These are phyloP conservation scores for Thalassiosira ordinaria DNA, from an alignment of 352 stramenopile genomes.

Conservation along the genomic window DNA sequence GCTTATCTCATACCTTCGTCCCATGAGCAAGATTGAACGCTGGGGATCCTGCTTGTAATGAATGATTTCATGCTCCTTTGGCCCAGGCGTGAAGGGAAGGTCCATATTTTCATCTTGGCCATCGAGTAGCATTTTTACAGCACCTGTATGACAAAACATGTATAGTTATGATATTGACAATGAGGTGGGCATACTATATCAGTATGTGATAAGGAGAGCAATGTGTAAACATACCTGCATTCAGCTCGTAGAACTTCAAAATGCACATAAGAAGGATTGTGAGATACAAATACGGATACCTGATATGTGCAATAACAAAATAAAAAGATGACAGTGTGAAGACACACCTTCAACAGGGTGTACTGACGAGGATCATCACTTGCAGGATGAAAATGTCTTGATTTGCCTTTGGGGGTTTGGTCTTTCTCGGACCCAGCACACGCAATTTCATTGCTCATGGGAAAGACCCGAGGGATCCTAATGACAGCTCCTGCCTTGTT, in stretches of 20 bases:
- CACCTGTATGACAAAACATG: too few species aligned
- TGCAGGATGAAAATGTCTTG: constrained; percentile 55
- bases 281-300: too few species aligned
- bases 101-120: constrained; percentile 49
- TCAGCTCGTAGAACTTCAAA: constrained; percentile 65
- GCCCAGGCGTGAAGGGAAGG: constrained; percentile 58
- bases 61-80: constrained; percentile 59
- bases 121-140: constrained; percentile 54
- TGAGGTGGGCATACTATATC: too few species aligned
- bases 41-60: constrained; percentile 46
- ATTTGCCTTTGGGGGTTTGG: constrained; percentile 20
- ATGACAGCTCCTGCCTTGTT: neutral
- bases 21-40: constrained; percentile 53
- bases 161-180: too few species aligned
- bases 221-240: too few species aligned
- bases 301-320: too few species aligned
- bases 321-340: too few species aligned
- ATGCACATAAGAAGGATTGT: constrained; percentile 20
- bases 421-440: constrained; percentile 11
- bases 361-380: constrained; percentile 57
- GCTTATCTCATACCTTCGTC: constrained; percentile 39
- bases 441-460: constrained; percentile 44
- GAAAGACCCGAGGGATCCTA: constrained; percentile 53
- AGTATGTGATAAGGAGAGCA: too few species aligned
- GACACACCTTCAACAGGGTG: constrained; percentile 47